Evolutionary conservation across 345 rosid genomes (phyloP), one percentile per base, ranked within the genome.

Genomic region (Anacardium occidentale): DNA sequence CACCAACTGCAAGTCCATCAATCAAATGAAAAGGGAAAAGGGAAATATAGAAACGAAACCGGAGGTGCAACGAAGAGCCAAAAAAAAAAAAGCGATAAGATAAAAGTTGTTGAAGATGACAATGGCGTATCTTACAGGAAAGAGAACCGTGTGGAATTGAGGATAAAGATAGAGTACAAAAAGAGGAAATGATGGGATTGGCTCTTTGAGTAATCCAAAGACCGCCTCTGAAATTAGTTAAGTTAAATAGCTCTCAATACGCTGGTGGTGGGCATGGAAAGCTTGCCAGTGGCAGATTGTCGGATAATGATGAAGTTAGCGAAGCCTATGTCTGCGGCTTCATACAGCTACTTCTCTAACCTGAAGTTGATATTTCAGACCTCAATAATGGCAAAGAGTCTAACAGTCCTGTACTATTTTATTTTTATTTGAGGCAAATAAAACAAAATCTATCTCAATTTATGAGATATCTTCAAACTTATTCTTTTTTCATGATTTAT

Each of bases 1-100:
- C 67, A 77, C 73, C 75, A 85, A 77, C 15, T 76, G 69, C 72
- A 81, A 25, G 52, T 89, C 97, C 97, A 91, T 91, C 56, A 70
- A 54, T 25, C 42, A 69, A 14, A 11, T 25, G 9, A 69, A 14
- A 11, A 62, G 50, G 47, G 34, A 13, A 55, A 26, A 18, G 12
- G 37, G 74, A 70, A 11, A 21, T 48, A 61, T 22, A 42, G 56
- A 40, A 58, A 66, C 54, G 67, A 50, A 64, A 66, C 25, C 68
- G 18, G 34, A 61, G 62, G 51, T 24, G 5, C 20, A 17, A 25
- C 51, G 5, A 58, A 40, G 12, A 64, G 44, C n/a, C n/a, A n/a
- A n/a, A n/a, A 29, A 40, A 37, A 40, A 18, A 48, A 34, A 53
- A 51, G 29, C 11, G 22, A 72, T 68, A 74, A 77, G 62, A 71